Evolutionary conservation across 208 protist genomes (phyloP).

Genomic region (Phytomonas serpens): DNA sequence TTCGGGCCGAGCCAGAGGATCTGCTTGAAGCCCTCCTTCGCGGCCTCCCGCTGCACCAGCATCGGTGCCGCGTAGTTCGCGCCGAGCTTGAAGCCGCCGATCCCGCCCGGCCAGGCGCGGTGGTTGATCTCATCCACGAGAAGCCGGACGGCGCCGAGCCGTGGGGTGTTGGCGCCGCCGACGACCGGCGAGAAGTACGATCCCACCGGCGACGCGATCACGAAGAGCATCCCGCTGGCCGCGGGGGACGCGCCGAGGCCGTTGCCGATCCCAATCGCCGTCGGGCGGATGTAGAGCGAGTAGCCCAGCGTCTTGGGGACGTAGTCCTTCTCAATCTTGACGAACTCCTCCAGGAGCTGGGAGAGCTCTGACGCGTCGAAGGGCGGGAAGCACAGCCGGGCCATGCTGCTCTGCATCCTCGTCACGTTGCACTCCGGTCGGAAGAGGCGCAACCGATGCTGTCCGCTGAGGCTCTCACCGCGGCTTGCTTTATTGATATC

Average conservation of each 20-base stretch:
- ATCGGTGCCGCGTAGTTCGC: conserved; percentile 92
- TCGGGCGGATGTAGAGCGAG: conserved; percentile 98
- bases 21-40: conserved; percentile 91
- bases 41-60: conserved; percentile 77
- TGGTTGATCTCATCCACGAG: conserved; percentile 82
- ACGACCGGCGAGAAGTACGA: conserved; percentile 91
- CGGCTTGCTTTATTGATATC: conserved; percentile 41
- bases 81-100: conserved; percentile 90
- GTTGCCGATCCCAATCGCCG: conserved; percentile 87
- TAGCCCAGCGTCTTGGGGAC: conserved; percentile 90
- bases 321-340: conserved; percentile 91
- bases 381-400: conserved; percentile 86
- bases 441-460: conserved; percentile 89
- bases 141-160: conserved; percentile 89
- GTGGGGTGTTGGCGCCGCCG: conserved; percentile 11
- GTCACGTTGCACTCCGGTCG: conserved; percentile 94
- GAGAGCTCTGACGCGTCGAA: conserved; percentile 89
- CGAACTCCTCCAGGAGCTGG: conserved; percentile 88
- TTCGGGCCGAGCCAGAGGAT: conserved; percentile 96
- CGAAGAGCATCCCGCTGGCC: conserved; percentile 67
- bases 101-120: conserved; percentile 95
- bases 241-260: conserved; percentile 63
- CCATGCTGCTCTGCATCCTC: conserved; percentile 80
- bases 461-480: conserved; percentile 20
- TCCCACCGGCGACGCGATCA: conserved; percentile 96